Base-by-base conservation (phyloP, 2,329 filamentous ascomycete species). In the Tolypocladium nubicola region DNA sequence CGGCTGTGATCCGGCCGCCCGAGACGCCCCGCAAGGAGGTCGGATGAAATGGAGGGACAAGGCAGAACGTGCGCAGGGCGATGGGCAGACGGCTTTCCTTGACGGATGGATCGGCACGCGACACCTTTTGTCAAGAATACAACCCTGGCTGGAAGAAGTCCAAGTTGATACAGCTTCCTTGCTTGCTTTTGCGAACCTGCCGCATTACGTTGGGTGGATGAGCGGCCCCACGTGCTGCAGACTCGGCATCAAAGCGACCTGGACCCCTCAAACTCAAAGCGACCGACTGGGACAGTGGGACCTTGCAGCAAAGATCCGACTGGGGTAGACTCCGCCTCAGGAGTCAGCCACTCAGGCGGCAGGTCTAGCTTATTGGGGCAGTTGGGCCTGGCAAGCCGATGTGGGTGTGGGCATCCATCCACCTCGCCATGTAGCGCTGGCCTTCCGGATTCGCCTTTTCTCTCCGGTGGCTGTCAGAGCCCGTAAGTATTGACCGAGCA, bases 41-140 rank as follows among this genome's bases (percentile, higher is more conserved):
- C 19, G 45, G 13, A 7, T 33, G 23, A 35, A 39, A 50, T 4
- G 41, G 23, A 19, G 4, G 33, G 35, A 41, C n/a, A 4, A 26
- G 33, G 35, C 38, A 39, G 40, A 58, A 58, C 56, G 56, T 58
- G 56, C 56, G 35, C 38, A 30, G 38, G 26, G 54, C 21, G 47
- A 58, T 52, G 39, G 56, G 50, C 56, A 40, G 53, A 26, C 50
- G 56, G 56, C 56, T 33, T 38, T 56, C 40, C 33, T 39, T 30
- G 49, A 53, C 57, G 54, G 57, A 57, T 59, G 38, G 40, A 52
- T 59, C 58, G 55, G 55, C 58, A 57, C 58, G 55, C 58, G 52
- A 59, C 56, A 50, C 35, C 21, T 13, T 21, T 10, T 13, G 19
- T 8, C 11, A 7, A 47, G 45, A 49, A 8, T 33, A 16, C 16